Evolutionary conservation across 148 eudicot genomes (phyloP).

Genomic region (Fagopyrum tataricum): DNA sequence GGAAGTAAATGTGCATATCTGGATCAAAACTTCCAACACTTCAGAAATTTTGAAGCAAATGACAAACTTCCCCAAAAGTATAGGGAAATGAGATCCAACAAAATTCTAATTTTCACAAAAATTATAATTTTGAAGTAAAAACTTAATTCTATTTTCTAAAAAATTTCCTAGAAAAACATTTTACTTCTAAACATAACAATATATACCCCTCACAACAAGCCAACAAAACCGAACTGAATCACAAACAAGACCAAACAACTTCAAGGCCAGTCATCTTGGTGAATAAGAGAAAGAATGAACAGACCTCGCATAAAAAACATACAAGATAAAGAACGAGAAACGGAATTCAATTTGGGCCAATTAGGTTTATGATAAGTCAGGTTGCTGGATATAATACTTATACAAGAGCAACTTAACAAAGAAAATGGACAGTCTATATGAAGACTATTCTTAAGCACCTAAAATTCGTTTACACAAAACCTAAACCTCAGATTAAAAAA

Average conservation of each 20-base stretch:
- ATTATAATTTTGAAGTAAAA: not conserved
- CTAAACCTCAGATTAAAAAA: not conserved
- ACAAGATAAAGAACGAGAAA: too few species aligned
- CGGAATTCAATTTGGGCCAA: not conserved
- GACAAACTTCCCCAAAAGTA: not conserved
- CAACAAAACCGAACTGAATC: not conserved
- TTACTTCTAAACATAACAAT: not conserved
- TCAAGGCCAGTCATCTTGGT: not conserved
- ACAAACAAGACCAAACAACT: not conserved
- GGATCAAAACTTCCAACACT: conserved; percentile 15
- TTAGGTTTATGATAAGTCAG: not conserved
- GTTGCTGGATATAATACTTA: not conserved
- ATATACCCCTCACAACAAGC: not conserved
- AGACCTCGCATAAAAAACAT: not conserved
- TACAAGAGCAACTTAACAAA: too few species aligned
- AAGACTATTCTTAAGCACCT: not conserved
- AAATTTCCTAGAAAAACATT: not conserved
- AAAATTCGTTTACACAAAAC: not conserved
- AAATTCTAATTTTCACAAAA: not conserved
- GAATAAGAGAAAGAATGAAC: not conserved
- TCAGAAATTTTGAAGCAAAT: not conserved
- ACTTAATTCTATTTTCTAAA: not conserved
- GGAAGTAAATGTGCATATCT: conserved; percentile 95
- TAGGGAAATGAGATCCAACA: not conserved
- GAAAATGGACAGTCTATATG: not conserved